A percentile compares a stretch with the other conserved stretches of the same genome.
Evolutionary conservation across 1,284 basidiomycete species (phyloP).

Genomic region (Fomitopsis palustris): DNA sequence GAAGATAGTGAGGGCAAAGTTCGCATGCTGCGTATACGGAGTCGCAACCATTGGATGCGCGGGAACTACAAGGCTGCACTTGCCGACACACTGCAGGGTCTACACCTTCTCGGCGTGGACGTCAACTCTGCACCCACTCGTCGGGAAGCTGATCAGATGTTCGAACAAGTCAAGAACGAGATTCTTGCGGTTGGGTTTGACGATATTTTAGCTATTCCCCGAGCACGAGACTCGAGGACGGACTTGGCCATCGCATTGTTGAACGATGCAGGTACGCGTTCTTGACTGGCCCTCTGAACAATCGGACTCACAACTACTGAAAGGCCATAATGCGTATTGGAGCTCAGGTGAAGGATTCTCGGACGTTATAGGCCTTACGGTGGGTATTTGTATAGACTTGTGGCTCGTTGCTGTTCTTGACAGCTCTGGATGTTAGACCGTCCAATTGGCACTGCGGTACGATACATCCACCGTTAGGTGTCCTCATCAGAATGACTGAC

Average conservation of each 20-base stretch:
- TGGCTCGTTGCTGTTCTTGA: neutral
- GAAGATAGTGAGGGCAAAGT: conserved; percentile 51
- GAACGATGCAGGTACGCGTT: conserved; percentile 56
- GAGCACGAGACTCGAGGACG: conserved; percentile 50
- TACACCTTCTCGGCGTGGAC: conserved; percentile 59
- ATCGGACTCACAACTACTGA: conserved; percentile 4
- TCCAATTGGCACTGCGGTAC: conserved; percentile 61
- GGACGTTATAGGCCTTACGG: conserved; percentile 63
- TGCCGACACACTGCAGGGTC: conserved; percentile 53
- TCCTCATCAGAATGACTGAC: neutral
- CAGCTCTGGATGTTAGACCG: conserved; percentile 38
- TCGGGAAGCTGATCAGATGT: conserved; percentile 55
- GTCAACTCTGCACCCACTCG: conserved; percentile 49
- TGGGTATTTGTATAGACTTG: conserved; percentile 27
- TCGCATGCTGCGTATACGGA: conserved; percentile 53
- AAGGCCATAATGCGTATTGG: conserved; percentile 69
- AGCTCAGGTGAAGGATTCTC: conserved; percentile 52
- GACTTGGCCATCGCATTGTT: conserved; percentile 62
- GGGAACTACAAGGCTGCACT: conserved; percentile 55
- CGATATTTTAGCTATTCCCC: conserved; percentile 58
- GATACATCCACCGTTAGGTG: neutral
- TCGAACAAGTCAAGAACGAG: conserved; percentile 66
- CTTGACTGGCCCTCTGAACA: neutral
- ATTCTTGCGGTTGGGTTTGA: conserved; percentile 66
- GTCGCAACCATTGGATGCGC: conserved; percentile 58